Conservation (phyloP, 257 asterid species). For the Solanum medicagineum region DNA sequence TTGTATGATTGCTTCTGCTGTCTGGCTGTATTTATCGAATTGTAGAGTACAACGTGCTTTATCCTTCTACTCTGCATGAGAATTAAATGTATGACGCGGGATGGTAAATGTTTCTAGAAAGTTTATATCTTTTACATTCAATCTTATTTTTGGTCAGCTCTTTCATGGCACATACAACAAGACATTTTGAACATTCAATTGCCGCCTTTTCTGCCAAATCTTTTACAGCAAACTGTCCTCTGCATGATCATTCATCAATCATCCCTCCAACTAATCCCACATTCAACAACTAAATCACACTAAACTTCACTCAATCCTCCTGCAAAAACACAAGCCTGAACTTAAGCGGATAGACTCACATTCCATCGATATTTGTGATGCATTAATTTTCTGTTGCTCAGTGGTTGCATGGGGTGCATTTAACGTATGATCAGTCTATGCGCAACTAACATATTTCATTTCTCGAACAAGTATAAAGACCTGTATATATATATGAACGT, state of each 20-base stretch:
- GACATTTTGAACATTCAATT: slow-evolving; percentile 11
- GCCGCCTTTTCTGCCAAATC: background rate
- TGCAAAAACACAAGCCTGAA: background rate
- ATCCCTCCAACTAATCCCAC: background rate
- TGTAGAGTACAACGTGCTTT: background rate
- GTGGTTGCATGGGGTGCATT: background rate
- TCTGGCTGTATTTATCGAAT: background rate
- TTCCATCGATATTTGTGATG: slow-evolving; percentile 15
- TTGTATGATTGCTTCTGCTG: background rate
- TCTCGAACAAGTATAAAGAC: background rate
- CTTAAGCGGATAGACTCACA: background rate
- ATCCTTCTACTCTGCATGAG: background rate
- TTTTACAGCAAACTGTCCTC: background rate
- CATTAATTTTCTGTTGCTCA: slow-evolving; percentile 2
- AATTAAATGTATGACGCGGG: background rate
- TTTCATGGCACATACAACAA: slow-evolving; percentile 24
- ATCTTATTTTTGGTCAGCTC: background rate
- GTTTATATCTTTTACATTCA: background rate
- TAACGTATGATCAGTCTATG: background rate
- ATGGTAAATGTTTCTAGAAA: background rate
- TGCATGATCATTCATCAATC: background rate
- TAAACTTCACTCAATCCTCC: background rate
- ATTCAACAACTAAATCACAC: background rate
- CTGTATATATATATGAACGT: background rate
- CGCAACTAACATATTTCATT: background rate